Evolutionary conservation across 106 monocot genomes (phyloP).

Genomic region (Allium cepa): DNA sequence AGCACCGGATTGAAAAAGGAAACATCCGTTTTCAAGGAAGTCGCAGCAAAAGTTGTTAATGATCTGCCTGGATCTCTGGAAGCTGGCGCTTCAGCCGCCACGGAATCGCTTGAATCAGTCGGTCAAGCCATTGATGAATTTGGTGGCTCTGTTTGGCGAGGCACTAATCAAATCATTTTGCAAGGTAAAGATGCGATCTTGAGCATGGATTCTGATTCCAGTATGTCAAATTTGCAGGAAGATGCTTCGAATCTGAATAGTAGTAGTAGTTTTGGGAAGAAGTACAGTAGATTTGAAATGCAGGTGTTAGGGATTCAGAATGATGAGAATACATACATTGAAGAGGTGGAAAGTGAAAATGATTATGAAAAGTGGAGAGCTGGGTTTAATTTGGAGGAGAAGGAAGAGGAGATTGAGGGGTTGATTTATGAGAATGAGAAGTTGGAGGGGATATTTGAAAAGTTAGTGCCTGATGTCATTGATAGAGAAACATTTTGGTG

Average conservation of each 20-base stretch:
- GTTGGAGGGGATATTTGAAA: constrained; percentile 49
- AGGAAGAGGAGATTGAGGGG: constrained; percentile 60
- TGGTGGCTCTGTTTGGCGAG: constrained; percentile 25
- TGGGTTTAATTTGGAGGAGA: constrained; percentile 45
- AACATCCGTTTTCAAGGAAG: constrained; percentile 60
- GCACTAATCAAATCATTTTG: constrained; percentile 38
- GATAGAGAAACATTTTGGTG: constrained; percentile 83
- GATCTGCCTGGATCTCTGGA: constrained; percentile 62
- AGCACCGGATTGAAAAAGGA: constrained; percentile 75
- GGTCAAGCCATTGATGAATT: constrained; percentile 79
- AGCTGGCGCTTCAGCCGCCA: constrained; percentile 65
- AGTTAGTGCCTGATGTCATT: constrained; percentile 59
- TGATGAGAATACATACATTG: constrained; percentile 57
- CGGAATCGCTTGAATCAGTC: constrained; percentile 74
- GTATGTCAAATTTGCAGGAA: background rate
- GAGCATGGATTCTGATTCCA: constrained; percentile 11
- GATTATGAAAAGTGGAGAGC: constrained; percentile 56
- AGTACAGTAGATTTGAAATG: constrained; percentile 57
- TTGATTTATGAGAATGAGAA: constrained; percentile 41
- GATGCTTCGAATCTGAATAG: background rate
- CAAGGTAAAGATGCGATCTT: constrained; percentile 47
- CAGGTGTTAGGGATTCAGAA: constrained; percentile 63
- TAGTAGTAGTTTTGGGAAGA: constrained; percentile 12
- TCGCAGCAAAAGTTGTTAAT: constrained; percentile 48
- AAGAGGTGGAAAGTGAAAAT: constrained; percentile 53